Conservation (phyloP, 2,329 filamentous ascomycete genomes). For the Huntiella savannae region DNA sequence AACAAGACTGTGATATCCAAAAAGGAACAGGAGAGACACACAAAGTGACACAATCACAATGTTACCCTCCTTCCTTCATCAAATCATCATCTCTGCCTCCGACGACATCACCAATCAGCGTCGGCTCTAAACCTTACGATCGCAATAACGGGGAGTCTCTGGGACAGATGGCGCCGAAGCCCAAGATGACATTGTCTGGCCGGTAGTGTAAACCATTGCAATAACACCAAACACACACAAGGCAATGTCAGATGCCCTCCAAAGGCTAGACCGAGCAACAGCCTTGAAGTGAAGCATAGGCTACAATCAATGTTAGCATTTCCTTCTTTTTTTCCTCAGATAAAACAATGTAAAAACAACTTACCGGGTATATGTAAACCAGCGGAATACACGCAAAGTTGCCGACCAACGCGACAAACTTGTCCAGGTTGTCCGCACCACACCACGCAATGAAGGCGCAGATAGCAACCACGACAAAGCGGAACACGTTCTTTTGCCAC, state of each 20-base stretch:
- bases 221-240: slow-evolving; percentile 68
- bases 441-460: slow-evolving; percentile 82
- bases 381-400: slow-evolving; percentile 96
- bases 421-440: slow-evolving; percentile 83
- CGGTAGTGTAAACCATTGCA: slow-evolving; percentile 84
- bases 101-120: background rate
- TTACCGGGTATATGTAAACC: slow-evolving; percentile 93
- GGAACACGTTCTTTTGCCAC: slow-evolving; percentile 97
- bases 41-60: background rate
- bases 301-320: slow-evolving; percentile 25
- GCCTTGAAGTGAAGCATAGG: slow-evolving; percentile 76
- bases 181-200: slow-evolving; percentile 76
- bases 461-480: slow-evolving; percentile 76
- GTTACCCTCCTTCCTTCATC: background rate
- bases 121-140: slow-evolving; percentile 18
- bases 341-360: slow-evolving; percentile 20
- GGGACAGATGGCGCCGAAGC: slow-evolving; percentile 33
- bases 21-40: too few species aligned
- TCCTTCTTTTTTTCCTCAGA: slow-evolving; percentile 13
- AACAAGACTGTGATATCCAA: background rate
- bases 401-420: slow-evolving; percentile 89
- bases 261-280: slow-evolving; percentile 49
- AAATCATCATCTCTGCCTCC: background rate
- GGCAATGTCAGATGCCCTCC: slow-evolving; percentile 51
- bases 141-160: slow-evolving; percentile 34